Base-by-base conservation (phyloP, 2,329 filamentous ascomycete genomes). In the Penicillium sp. region DNA sequence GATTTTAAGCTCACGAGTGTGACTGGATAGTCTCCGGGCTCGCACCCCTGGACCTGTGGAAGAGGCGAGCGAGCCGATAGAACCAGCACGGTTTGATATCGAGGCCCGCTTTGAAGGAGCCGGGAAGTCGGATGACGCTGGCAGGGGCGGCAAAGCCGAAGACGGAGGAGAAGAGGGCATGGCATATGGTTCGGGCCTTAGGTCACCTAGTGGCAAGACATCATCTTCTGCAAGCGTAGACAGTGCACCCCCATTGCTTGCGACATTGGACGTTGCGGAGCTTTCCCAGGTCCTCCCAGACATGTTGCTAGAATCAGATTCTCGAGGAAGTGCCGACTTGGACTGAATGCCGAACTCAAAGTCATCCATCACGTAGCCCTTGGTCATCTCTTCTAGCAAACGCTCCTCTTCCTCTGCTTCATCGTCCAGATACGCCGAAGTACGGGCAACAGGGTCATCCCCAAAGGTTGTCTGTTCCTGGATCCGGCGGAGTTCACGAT, bases 1-100 rank as follows among this genome's bases (percentile, higher is more conserved):
- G 55, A 97, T 97, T 76, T 92, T 96, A 50, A 97, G 79, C 68
- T 92, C 89, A 71, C 90, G 92, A 15, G 84, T 91, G 65, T 91
- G 87, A 8, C 89, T 90, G 4, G 92, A 96, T 33, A 96, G 77
- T 60, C 92, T 84, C 59, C 92, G 84, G 65, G 83, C 90, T 52
- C 90, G 84, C 50, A 95, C 89, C 40, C 86, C 81, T 55, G 73
- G 74, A 23, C 72, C 65, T 2, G 39, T 44, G 19, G 39, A 50
- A 38, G 53, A 55, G 13, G 67, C 64, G 53, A 65, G 60, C 36
- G 63, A 64, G 7, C 62, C 60, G 54, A 65, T 62, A 21, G 60
- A 52, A 19, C 66, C 61, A 60, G 55, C 58, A 36, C 59, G 63
- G 11, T 58, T 57, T 40, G 58, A 60, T 29, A 61, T 41, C 45